Evolutionary conservation across 73 alveolate species (phyloP).

Genomic region (Paramecium biaurelia): DNA sequence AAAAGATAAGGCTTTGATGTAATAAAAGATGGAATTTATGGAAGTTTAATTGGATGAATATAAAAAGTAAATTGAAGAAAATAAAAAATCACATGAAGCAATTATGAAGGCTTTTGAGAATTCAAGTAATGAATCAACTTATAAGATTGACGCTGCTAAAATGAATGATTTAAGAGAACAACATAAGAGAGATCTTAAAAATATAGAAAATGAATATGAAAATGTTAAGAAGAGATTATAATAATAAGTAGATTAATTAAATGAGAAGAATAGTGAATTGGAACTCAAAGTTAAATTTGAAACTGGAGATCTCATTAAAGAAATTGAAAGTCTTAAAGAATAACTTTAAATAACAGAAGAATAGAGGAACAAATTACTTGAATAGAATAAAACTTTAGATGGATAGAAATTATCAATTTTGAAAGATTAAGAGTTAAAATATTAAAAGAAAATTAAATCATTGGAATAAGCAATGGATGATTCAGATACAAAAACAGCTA

Average conservation of each 20-base stretch:
- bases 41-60: conserved; percentile 59
- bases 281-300: conserved; percentile 62
- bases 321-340: conserved; percentile 49
- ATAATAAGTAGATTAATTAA: conserved; percentile 50
- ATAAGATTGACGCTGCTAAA: conserved; percentile 50
- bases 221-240: conserved; percentile 28
- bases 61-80: conserved; percentile 58
- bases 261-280: conserved; percentile 60
- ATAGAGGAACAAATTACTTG: conserved; percentile 28
- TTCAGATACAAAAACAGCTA: conserved; percentile 31
- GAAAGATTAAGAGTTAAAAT: conserved; percentile 60
- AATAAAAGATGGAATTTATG: conserved; percentile 56
- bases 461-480: conserved; percentile 53
- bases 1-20: conserved; percentile 57
- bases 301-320: conserved; percentile 60
- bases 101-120: conserved; percentile 62
- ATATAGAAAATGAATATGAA: conserved; percentile 50
- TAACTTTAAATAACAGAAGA: conserved; percentile 42
- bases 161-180: conserved; percentile 53
- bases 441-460: conserved; percentile 32
- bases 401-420: conserved; percentile 51
- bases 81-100: conserved; percentile 62
- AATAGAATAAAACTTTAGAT: conserved; percentile 47
- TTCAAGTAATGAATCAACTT: conserved; percentile 48
- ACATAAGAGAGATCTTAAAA: conserved; percentile 49